Percentiles rank a stretch among this genome's conserved stretches.
Conservation (phyloP, 441 rosid species). For the Lepidium campestre region DNA sequence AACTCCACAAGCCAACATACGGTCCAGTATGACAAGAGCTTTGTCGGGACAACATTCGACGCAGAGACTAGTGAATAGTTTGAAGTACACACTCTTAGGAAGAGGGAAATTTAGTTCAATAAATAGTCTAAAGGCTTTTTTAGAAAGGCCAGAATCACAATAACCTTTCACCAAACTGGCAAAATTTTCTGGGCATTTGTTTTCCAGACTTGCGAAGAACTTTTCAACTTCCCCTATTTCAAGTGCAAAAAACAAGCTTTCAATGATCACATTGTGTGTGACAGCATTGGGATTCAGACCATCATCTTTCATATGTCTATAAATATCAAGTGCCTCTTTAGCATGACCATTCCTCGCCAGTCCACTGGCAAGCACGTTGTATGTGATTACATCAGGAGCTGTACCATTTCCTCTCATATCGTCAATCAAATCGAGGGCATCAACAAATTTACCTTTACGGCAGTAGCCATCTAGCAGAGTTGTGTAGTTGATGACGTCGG, state of each 20-base stretch:
- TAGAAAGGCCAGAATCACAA: slow-evolving; percentile 36
- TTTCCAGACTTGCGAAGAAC: slow-evolving; percentile 34
- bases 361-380: slow-evolving; percentile 48
- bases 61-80: slow-evolving; percentile 42
- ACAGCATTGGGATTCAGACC: slow-evolving; percentile 42
- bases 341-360: slow-evolving; percentile 48
- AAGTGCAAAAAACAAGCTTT: slow-evolving; percentile 56
- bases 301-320: slow-evolving; percentile 34
- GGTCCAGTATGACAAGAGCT: slow-evolving; percentile 34
- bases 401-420: slow-evolving; percentile 47
- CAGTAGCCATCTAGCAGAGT: slow-evolving; percentile 66
- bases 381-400: slow-evolving; percentile 50
- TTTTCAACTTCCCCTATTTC: slow-evolving; percentile 53
- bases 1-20: slow-evolving; percentile 34
- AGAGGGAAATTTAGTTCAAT: slow-evolving; percentile 24
- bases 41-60: slow-evolving; percentile 31
- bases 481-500: slow-evolving; percentile 58
- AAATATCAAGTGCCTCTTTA: slow-evolving; percentile 25
- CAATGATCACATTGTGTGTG: slow-evolving; percentile 52
- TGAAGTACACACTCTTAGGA: slow-evolving; percentile 39
- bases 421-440: slow-evolving; percentile 41
- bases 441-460: slow-evolving; percentile 35
- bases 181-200: slow-evolving; percentile 36
- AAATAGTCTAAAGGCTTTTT: slow-evolving; percentile 41
- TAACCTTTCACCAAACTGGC: slow-evolving; percentile 61